Base-by-base conservation (phyloP, 1,139 yeast species). In the Blastobotrys ciferrii region DNA sequence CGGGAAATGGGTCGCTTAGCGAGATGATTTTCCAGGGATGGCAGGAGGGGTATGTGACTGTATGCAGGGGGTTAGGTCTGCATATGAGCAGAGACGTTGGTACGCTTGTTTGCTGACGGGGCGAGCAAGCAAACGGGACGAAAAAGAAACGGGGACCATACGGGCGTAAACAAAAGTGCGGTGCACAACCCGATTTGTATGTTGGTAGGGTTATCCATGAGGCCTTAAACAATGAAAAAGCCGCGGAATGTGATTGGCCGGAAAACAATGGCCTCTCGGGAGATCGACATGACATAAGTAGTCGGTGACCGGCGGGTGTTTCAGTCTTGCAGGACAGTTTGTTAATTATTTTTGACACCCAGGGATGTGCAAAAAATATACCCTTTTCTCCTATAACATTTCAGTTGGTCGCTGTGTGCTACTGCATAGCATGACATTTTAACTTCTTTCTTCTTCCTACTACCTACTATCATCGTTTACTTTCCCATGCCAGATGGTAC, bases 171-270 rank as follows among this genome's bases (percentile, higher is more conserved):
- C n/a, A n/a, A n/a, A n/a, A n/a, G n/a, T n/a, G n/a, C n/a, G n/a
- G n/a, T n/a, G n/a, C n/a, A n/a, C n/a, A 9, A 9, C 28, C 28
- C 28, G 28, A 23, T 23, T 23, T 9, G 28, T 23, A 23, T 5
- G 9, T 5, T 5, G 28, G 28, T 23, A 6, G 9, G 9, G 28
- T 9, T 23, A 23, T 23, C 28, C 9, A 23, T 23, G 28, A 23
- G 28, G 28, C 28, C 9, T 23, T 5, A 9, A 43, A 44, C 43
- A 44, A 45, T 18, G 47, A 45, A 11, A 44, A 39, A 13, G 36
- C 15, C 13, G 12, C 9, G 37, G 39, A 33, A 14, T 18, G 40
- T 9, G 41, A 35, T 4, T 19, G 17, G 13, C 43, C 28, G 28
- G 28, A 23, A 23, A 23, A 23, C 28, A 23, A 23, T 23, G 28